Evolutionary conservation across 768 basidiomycete species (phyloP).

Genomic region (Xanthoconium purpureum): DNA sequence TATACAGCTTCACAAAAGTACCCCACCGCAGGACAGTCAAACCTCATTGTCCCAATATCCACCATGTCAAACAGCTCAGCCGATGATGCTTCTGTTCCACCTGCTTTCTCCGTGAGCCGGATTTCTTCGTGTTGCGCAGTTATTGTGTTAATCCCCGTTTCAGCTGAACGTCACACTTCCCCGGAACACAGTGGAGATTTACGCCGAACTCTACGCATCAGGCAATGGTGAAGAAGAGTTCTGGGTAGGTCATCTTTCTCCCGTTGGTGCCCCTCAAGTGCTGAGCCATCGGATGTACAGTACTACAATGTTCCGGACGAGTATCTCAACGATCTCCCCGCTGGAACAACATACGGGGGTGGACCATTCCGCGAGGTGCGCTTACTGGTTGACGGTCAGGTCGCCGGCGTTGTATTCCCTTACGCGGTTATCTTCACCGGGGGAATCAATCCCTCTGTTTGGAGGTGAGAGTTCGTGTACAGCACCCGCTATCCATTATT

Average conservation of each 20-base stretch:
- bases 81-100: slow-evolving; percentile 75
- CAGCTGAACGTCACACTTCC: slow-evolving; percentile 71
- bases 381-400: slow-evolving; percentile 50
- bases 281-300: slow-evolving; percentile 32
- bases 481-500: background rate
- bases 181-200: slow-evolving; percentile 61
- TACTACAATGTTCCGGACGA: slow-evolving; percentile 66
- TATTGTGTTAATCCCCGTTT: background rate
- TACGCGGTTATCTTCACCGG: slow-evolving; percentile 70
- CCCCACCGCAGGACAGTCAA: slow-evolving; percentile 58
- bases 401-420: slow-evolving; percentile 59
- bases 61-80: slow-evolving; percentile 61
- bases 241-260: slow-evolving; percentile 51
- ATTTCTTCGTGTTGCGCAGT: background rate
- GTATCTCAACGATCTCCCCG: slow-evolving; percentile 54
- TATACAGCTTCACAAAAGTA: slow-evolving; percentile 55
- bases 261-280: background rate
- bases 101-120: slow-evolving; percentile 58
- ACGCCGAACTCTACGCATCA: slow-evolving; percentile 70
- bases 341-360: slow-evolving; percentile 42
- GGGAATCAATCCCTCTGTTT: slow-evolving; percentile 63
- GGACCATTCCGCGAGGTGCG: slow-evolving; percentile 66
- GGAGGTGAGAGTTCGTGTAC: slow-evolving; percentile 48
- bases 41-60: slow-evolving; percentile 67
- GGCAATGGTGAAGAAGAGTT: slow-evolving; percentile 70